A percentile compares a stretch with the other conserved stretches of the same genome.
Conservation (phyloP, 768 basidiomycete species). For the Pisolithus tinctorius region DNA sequence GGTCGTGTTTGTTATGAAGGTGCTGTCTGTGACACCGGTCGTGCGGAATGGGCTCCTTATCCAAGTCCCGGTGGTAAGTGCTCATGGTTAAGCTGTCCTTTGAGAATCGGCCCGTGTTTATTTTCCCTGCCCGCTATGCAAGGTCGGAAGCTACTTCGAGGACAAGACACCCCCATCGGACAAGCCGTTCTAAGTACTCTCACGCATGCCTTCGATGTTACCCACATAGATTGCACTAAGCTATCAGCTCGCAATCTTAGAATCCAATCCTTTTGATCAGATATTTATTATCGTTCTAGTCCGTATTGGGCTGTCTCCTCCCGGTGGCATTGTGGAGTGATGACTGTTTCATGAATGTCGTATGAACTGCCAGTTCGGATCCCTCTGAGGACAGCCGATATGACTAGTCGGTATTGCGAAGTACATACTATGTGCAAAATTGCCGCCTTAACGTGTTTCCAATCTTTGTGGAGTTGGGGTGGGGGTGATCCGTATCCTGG, state of each 20-base stretch:
- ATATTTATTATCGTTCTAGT: too few species aligned
- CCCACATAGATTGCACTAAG: conserved; percentile 8
- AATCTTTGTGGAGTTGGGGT: too few species aligned
- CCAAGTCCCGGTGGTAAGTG: conserved; percentile 70
- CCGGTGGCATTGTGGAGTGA: too few species aligned
- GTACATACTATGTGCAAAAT: too few species aligned
- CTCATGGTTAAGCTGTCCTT: conserved; percentile 2
- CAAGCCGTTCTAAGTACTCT: conserved; percentile 63
- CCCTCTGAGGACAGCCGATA: too few species aligned
- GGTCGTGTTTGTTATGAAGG: conserved; percentile 29
- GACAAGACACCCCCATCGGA: conserved; percentile 78
- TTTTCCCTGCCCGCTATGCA: conserved; percentile 1
- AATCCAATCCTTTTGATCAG: not conserved
- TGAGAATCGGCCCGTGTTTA: not conserved
- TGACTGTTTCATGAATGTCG: too few species aligned
- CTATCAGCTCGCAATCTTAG: not conserved
- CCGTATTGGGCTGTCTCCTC: too few species aligned
- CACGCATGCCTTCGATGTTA: conserved; percentile 5
- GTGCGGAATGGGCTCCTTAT: conserved; percentile 68
- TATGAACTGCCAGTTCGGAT: too few species aligned
- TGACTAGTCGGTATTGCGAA: too few species aligned
- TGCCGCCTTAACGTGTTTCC: too few species aligned
- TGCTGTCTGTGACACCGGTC: conserved; percentile 80
- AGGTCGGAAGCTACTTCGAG: conserved; percentile 69
- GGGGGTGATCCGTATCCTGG: too few species aligned